Evolutionary conservation across 177 flowering plant genomes (phyloP), one percentile per base, ranked within the genome.

Genomic region (Vitis hybrid): DNA sequence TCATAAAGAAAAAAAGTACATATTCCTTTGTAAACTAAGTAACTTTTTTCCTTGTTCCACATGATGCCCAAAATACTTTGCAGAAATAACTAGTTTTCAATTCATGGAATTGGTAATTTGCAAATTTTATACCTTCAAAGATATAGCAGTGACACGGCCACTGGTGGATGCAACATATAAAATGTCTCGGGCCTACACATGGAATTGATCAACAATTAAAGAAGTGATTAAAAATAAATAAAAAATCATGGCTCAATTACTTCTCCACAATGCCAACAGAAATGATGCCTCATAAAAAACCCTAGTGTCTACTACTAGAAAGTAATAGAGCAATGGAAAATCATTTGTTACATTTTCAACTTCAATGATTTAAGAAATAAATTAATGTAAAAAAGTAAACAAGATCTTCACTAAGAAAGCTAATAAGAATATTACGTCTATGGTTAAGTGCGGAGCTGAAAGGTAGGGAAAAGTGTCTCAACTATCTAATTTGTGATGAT

Each of bases 121-220:
- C n/a, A 56, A 40, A 62, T 40, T 64, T 18, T 19, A 56, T 78
- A 88, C 97, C 90, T 87, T 78, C 14, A 89, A 11, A 49, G 87
- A 86, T 70, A 92, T 32, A 62, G 97, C 97, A 69, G 85, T 87
- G 60, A 94, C 74, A 64, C 79, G 80, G 19, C 99, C 99, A 81
- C 81, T 84, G 48, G 97, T 94, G 62, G 97, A 87, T 68, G 90
- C 93, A 72, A 90, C 95, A 83, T 88, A 94, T 67, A 94, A 85
- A 46, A 62, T 75, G 56, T 70, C 73, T 54, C 10, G 84, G 9
- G 65, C 85, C 98, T 91, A 72, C 16, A 79, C 30, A 35, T 77
- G 60, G 49, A 54, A 73, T 21, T 11, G 75, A 55, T 24, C 50
- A 54, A 24, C 68, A 54, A 52, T 71, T 16, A 73, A 51, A 57